Conservation (phyloP, 2,329 filamentous ascomycete species). For the Stemphylium vesicarium region DNA sequence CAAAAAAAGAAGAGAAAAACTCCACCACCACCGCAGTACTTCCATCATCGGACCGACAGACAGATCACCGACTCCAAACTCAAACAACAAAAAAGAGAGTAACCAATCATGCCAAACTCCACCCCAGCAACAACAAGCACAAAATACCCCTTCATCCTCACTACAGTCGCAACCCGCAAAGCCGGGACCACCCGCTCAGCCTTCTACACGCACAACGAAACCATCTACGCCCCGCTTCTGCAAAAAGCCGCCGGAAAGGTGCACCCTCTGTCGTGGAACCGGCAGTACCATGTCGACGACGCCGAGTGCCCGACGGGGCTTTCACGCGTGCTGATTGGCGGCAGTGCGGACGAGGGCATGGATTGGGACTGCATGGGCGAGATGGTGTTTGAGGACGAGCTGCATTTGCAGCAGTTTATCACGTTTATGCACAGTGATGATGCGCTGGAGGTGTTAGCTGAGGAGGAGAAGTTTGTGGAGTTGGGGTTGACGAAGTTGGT, state of each 20-base stretch:
- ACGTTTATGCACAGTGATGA: constrained; percentile 25
- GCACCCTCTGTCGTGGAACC: constrained; percentile 26
- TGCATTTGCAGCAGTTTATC: constrained; percentile 30
- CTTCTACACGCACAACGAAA: constrained; percentile 25
- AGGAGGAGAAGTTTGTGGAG: constrained; percentile 27
- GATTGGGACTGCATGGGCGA: constrained; percentile 29
- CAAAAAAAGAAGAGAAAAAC: too few relatives aligned
- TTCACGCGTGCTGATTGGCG: constrained; percentile 16
- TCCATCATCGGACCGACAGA: too few relatives aligned
- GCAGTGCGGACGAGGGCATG: constrained; percentile 9
- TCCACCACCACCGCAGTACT: too few relatives aligned
- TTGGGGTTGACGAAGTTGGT: constrained; percentile 20
- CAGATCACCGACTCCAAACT: too few relatives aligned
- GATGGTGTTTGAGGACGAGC: constrained; percentile 27
- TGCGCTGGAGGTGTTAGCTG: constrained; percentile 15
- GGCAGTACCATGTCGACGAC: constrained; percentile 23
- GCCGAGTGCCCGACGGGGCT: constrained; percentile 19
- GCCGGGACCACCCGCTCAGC: constrained; percentile 19
- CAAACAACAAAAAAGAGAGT: not conserved
- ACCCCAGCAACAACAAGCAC: constrained; percentile 18
- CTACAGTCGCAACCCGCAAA: constrained; percentile 21
- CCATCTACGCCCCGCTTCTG: constrained; percentile 16
- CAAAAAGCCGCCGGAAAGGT: constrained; percentile 19
- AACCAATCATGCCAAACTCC: not conserved
- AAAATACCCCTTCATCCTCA: constrained; percentile 22